Conservation (phyloP, 176 grass and related monocot genomes). For the Zea luxurians region DNA sequence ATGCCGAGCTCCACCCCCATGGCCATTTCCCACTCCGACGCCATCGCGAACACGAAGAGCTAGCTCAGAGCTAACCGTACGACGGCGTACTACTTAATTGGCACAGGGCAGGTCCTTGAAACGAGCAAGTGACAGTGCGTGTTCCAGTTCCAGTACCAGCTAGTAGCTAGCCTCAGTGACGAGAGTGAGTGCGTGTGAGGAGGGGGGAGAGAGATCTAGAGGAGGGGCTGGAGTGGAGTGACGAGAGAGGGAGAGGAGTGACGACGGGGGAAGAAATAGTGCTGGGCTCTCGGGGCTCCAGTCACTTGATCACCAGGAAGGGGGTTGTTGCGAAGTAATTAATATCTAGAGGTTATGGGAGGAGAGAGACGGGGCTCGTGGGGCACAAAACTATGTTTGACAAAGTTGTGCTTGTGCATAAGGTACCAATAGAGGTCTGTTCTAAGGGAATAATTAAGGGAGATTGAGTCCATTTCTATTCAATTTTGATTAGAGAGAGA, state of each 20-base stretch:
- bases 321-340: constrained; percentile 39
- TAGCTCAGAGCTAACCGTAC: constrained; percentile 12
- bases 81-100: constrained; percentile 7
- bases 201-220: not conserved
- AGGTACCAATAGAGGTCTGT: constrained; percentile 18
- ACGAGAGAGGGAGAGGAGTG: constrained; percentile 10
- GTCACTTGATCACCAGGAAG: constrained; percentile 36
- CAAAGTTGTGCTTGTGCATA: constrained; percentile 35
- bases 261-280: constrained; percentile 43
- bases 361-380: not conserved
- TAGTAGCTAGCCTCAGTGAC: constrained; percentile 10
- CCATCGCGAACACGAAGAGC: constrained; percentile 36
- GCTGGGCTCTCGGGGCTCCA: constrained; percentile 32
- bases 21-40: constrained; percentile 75
- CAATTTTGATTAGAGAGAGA: no score
- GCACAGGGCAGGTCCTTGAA: constrained; percentile 21
- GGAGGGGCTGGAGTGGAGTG: not conserved
- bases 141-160: constrained; percentile 5
- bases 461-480: no score
- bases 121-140: constrained; percentile 33
- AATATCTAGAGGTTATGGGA: constrained; percentile 19
- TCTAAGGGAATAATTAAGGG: no score
- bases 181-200: constrained; percentile 1
- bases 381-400: constrained; percentile 55
- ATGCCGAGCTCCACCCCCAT: constrained; percentile 67